Evolutionary conservation across 495 filamentous ascomycete species (phyloP), one percentile per base, ranked within the genome.

Genomic region (Daldinia concentrica): DNA sequence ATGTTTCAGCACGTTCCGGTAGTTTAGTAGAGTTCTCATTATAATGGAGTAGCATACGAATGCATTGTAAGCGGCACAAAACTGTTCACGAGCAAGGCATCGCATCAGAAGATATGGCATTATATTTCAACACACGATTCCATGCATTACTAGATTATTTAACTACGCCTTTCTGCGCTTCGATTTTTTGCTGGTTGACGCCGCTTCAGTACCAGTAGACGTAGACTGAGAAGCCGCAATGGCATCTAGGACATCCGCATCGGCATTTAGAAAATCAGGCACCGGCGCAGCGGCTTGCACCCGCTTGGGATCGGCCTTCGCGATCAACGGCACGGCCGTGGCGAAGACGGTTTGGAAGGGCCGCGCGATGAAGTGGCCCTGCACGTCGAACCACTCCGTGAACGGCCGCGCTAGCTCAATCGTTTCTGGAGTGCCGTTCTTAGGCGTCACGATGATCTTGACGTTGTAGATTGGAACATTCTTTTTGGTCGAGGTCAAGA

Each of bases 271-370:
- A 48, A 73, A 62, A 36, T 76, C 66, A 1, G 74, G 30, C 5
- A 64, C 48, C n/a, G 64, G 9, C 0, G 62, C 41, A 19, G 58
- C 52, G 29, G 59, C 58, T 22, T 77, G 76, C 29, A 77, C 81
- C 51, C 80, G 87, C 75, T 87, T 87, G 34, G 88, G 87, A 74
- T 94, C 93, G 17, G 88, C 86, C 69, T 86, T 79, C 14, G 89
- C 89, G 76, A 97, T 83, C 5, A 90, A 75, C 30, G 89, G 86
- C 58, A 97, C 83, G 72, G 87, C 85, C 24, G 81, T 84, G 29
- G 92, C 91, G 29, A 97, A 79, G 88, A 93, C 91, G 63, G 86
- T 84, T 80, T 95, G 93, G 76, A 97, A 94, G 8, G 94, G 94
- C 69, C 89, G 87, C 4, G 90, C 86, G 56, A 97, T 87, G 74